A percentile compares a stretch with the other conserved stretches of the same genome.
Evolutionary conservation across 2,329 filamentous ascomycete genomes (phyloP).

Genomic region (Arthrinium phaeospermum): DNA sequence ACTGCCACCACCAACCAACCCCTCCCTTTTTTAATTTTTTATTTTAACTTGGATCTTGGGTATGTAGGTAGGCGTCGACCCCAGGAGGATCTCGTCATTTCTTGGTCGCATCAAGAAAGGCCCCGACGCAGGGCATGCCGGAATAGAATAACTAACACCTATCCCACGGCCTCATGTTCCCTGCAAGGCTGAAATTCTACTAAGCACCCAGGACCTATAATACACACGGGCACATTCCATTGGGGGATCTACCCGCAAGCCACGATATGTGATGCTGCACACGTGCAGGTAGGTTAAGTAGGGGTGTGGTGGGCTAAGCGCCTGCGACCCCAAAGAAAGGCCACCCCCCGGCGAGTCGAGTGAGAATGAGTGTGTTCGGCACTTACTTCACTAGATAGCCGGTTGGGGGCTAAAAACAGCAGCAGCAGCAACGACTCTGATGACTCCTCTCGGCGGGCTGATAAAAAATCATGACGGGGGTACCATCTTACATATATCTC

Average conservation of each 20-base stretch:
- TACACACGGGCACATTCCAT: neutral
- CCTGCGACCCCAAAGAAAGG: conserved; percentile 8
- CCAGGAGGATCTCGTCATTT: neutral
- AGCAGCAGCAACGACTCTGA: neutral
- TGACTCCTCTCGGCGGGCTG: neutral
- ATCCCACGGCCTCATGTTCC: neutral
- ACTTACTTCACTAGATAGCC: neutral
- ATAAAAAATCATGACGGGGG: neutral
- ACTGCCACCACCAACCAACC: neutral
- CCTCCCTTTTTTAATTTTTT: neutral
- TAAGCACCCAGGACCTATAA: neutral
- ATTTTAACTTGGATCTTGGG: neutral
- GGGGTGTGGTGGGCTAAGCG: neutral
- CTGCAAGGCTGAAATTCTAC: neutral
- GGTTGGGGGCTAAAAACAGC: conserved; percentile 16
- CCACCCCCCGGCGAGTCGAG: neutral
- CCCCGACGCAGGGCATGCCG: conserved; percentile 4
- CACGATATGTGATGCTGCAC: conserved; percentile 13
- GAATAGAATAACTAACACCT: neutral
- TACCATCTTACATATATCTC: neutral
- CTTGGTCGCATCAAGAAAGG: conserved; percentile 6
- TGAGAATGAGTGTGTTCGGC: neutral
- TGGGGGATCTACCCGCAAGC: conserved; percentile 15
- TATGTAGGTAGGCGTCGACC: neutral
- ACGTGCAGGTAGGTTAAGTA: neutral